Evolutionary conservation across 1,284 basidiomycete species (phyloP).

Genomic region (Anthracocystis setariae): DNA sequence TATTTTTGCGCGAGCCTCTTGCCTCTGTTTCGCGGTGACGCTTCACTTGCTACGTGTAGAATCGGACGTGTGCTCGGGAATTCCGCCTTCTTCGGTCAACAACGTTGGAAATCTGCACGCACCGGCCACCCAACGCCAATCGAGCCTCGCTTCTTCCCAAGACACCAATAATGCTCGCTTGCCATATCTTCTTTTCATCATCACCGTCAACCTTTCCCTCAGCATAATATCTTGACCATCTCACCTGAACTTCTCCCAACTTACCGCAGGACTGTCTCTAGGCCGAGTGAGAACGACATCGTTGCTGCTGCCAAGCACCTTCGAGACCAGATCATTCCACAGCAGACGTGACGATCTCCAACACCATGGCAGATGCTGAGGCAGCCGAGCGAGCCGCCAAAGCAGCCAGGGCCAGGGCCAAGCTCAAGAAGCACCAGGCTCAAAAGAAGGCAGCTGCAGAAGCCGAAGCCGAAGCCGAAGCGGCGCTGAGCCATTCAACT

Average conservation of each 20-base stretch:
- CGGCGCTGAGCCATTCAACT: conserved; percentile 2
- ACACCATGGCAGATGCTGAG: conserved; percentile 50
- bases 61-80: conserved; percentile 8
- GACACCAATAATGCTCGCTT: neutral
- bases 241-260: too few species aligned
- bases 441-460: conserved; percentile 52
- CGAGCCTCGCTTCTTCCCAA: neutral
- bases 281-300: too few species aligned
- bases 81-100: conserved; percentile 7
- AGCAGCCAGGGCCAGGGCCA: conserved; percentile 48
- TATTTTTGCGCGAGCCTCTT: neutral
- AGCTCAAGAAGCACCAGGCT: conserved; percentile 57
- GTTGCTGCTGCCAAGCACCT: too few species aligned
- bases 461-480: conserved; percentile 26
- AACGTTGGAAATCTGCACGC: conserved; percentile 10
- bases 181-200: neutral
- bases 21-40: neutral
- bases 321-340: neutral
- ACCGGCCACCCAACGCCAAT: conserved; percentile 24
- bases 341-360: neutral
- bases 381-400: conserved; percentile 53
- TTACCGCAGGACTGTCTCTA: too few species aligned
- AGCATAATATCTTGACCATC: too few species aligned
- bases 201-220: too few species aligned
- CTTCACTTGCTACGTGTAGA: conserved; percentile 20